A percentile compares a stretch with the other conserved stretches of the same genome.
These are phyloP conservation scores for Golubevia sp. DNA, from an alignment of 1,284 basidiomycete genomes.

Conservation along the genomic window DNA sequence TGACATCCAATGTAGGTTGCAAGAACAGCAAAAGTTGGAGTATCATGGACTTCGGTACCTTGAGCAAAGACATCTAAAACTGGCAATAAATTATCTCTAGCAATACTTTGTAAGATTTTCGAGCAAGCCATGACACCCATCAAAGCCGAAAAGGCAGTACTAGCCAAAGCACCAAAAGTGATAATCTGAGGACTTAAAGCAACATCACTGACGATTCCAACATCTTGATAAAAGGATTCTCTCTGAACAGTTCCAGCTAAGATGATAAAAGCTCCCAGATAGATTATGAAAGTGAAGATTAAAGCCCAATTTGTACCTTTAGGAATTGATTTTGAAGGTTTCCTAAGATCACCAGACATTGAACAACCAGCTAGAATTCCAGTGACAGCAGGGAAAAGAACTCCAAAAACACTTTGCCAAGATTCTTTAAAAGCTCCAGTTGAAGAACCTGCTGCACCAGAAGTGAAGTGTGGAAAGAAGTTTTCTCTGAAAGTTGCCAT, in stretches of 20 bases:
- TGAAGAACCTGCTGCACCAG: conserved; percentile 51
- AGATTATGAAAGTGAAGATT: conserved; percentile 52
- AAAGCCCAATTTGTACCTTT: conserved; percentile 59
- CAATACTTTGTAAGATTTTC: conserved; percentile 58
- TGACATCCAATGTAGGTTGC: conserved; percentile 53
- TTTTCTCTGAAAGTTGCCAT: conserved; percentile 44
- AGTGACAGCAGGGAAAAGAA: conserved; percentile 58
- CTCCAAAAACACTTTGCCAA: conserved; percentile 57
- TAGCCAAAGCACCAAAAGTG: conserved; percentile 53
- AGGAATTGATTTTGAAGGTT: conserved; percentile 60
- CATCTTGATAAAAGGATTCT: conserved; percentile 49
- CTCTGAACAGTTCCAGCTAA: conserved; percentile 54
- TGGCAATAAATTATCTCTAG: conserved; percentile 54
- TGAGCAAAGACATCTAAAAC: conserved; percentile 50
- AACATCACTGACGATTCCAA: conserved; percentile 53
- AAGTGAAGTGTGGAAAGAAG: conserved; percentile 51
- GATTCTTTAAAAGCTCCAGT: conserved; percentile 30
- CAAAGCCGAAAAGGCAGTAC: conserved; percentile 54
- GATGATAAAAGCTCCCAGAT: conserved; percentile 45
- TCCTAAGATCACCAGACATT: conserved; percentile 59
- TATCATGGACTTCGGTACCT: conserved; percentile 51
- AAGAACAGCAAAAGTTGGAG: conserved; percentile 52
- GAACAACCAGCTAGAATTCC: conserved; percentile 56
- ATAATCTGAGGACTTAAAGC: conserved; percentile 51
- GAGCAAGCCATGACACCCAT: conserved; percentile 60